Conservation (phyloP, 164 flowering plant species). For the Aristolochia californica region DNA sequence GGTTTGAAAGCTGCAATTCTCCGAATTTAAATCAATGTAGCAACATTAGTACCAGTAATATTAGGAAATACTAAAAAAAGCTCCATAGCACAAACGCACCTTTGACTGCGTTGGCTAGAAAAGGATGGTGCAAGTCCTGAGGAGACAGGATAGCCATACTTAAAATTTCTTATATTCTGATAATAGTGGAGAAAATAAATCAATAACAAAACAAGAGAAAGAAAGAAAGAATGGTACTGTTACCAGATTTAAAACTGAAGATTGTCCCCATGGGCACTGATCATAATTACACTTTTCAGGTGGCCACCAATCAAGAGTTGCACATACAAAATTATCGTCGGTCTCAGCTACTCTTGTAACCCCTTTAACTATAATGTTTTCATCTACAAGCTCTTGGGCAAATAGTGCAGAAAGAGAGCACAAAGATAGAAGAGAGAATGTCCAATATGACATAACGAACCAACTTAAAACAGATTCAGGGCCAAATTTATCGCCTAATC, state of each 20-base stretch:
- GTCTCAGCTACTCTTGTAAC: conserved; percentile 35
- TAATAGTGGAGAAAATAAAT: not conserved
- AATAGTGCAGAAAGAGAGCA: conserved; percentile 24
- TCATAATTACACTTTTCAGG: conserved; percentile 42
- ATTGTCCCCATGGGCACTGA: conserved; percentile 58
- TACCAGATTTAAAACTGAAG: conserved; percentile 48
- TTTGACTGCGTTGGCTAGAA: not conserved
- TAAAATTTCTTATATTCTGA: not conserved
- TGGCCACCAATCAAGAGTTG: conserved; percentile 79
- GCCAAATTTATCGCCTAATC: no score
- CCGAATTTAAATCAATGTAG: not conserved
- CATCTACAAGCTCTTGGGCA: conserved; percentile 27
- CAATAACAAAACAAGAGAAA: not conserved
- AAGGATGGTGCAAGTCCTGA: not conserved
- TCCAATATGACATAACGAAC: conserved; percentile 23
- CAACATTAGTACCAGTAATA: not conserved
- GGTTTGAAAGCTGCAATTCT: conserved; percentile 22
- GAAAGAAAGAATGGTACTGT: not conserved
- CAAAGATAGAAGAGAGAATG: conserved; percentile 27
- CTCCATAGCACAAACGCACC: not conserved
- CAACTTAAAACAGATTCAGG: conserved; percentile 4
- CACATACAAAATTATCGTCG: conserved; percentile 57
- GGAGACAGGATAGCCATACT: not conserved
- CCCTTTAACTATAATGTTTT: conserved; percentile 27
- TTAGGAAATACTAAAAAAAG: not conserved